Evolutionary conservation across 345 rosid species (phyloP), one percentile per base, ranked within the genome.

Genomic region (Hibiscus syriacus): DNA sequence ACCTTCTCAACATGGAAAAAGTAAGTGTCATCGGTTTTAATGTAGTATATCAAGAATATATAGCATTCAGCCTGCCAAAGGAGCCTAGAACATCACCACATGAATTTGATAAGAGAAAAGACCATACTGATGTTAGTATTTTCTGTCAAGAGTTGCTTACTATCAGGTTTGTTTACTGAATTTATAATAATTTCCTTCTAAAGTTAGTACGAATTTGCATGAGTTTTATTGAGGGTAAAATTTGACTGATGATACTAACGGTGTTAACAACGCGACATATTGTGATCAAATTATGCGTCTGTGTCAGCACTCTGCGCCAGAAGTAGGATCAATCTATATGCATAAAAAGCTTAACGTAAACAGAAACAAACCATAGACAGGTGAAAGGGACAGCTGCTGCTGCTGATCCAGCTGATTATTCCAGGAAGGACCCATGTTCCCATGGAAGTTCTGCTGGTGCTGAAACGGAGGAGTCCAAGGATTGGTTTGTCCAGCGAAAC

Each of bases 301-400:
- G n/a, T n/a, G n/a, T n/a, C n/a, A n/a, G n/a, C n/a, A n/a, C n/a
- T n/a, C n/a, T n/a, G n/a, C n/a, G n/a, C n/a, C n/a, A 17, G 19
- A 17, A 48, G 2, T 49, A 49, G 25, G 54, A n/a, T n/a, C n/a
- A n/a, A n/a, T n/a, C 23, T 53, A n/a, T n/a, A n/a, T n/a, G 29
- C 13, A 49, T 16, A n/a, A 23, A 71, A 70, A 45, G 34, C 13
- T 16, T 26, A 38, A 27, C 9, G 58, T 52, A 53, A 70, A 66
- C 41, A 63, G 45, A 58, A 73, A 43, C 71, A 3, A 64, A 94
- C 99, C 98, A 72, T 85, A 89, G 22, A 73, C 78, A 23, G 97
- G 92, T 23, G 96, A 88, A 38, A 80, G 54, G 26, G 92, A 86
- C 73, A 81, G 97, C 48, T 68, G n/a, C n/a, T n/a, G 87, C 66